Conservation (phyloP, 345 rosid species). For the Hevea brasiliensis region DNA sequence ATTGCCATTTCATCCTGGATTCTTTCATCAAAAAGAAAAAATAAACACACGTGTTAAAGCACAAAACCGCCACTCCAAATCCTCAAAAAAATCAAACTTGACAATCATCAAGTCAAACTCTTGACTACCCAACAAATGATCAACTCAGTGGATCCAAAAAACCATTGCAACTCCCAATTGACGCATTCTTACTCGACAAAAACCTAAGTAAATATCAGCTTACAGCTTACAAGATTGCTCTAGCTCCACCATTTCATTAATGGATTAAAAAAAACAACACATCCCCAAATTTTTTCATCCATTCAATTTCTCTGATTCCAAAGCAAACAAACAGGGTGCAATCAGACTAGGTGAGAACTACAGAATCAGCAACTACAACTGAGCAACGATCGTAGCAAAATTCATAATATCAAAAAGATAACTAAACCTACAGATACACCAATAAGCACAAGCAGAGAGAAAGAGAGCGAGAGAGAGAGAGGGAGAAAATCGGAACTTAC, state of each 20-base stretch:
- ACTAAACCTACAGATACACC: not conserved
- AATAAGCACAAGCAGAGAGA: not conserved
- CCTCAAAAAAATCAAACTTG: not conserved
- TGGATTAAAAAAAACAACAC: not conserved
- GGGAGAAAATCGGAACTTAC: conserved; percentile 53
- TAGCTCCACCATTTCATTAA: not conserved
- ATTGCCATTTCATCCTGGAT: not conserved
- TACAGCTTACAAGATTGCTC: not conserved
- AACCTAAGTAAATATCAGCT: not conserved
- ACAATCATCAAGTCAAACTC: not conserved
- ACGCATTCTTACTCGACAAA: not conserved
- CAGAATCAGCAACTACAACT: not conserved
- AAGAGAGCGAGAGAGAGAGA: conserved; percentile 2
- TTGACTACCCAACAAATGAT: not conserved
- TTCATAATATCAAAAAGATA: not conserved
- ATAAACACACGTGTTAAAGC: not conserved
- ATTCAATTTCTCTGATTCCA: conserved; percentile 7
- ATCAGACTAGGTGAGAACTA: not conserved
- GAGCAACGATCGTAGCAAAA: not conserved
- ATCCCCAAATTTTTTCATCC: not conserved
- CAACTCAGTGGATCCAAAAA: not conserved
- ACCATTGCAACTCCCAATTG: not conserved
- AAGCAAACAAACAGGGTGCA: not conserved
- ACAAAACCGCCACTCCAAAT: not conserved
- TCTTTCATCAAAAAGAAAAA: not conserved